Evolutionary conservation across 2,329 filamentous ascomycete genomes (phyloP), one percentile per base, ranked within the genome.

Genomic region (Salinomyces thailandicus): DNA sequence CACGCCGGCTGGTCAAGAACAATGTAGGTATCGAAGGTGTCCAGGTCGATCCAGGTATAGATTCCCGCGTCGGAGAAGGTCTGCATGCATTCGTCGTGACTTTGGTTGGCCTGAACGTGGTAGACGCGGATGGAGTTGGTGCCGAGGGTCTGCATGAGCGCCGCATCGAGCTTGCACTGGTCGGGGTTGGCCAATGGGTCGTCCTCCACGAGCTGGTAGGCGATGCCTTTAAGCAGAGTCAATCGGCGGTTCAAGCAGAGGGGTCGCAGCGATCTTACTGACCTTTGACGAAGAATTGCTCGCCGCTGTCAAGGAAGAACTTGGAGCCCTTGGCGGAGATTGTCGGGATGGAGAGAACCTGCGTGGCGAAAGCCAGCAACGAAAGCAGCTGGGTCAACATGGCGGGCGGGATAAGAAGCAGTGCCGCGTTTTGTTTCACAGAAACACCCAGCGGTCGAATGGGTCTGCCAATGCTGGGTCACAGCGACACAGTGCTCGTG

Each of bases 101-200:
- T 67, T 19, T 64, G 75, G 2, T 62, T 58, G 2, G 82, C 65
- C 51, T 93, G 79, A 43, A 94, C 84, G 54, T 93, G 85, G 61
- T 94, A 94, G 40, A 91, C 81, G 39, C 86, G 83, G 52, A 93
- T 85, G 18, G 81, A 72, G 58, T 93, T 93, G 56, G 81, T 75
- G 44, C 84, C 85, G 36, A 94, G 67, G 13, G 77, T 75, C 58
- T 83, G 72, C 82, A 93, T 93, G 53, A 87, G 69, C 12, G 66
- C 58, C 28, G 79, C 79, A 63, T 94, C 86, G 48, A 77, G 75
- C 50, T 71, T 60, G 66, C 85, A 93, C 65, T 93, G 86, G 32
- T 73, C 73, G 27, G 73, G 71, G 56, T 91, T 73, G 48, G 83
- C 63, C 44, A 93, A 73, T 33, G 85, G 86, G 55, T 94, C 86